These are phyloP conservation scores for Sporothrix variecibatus DNA, from an alignment of 2,329 filamentous ascomycete genomes.

Conservation along the genomic window DNA sequence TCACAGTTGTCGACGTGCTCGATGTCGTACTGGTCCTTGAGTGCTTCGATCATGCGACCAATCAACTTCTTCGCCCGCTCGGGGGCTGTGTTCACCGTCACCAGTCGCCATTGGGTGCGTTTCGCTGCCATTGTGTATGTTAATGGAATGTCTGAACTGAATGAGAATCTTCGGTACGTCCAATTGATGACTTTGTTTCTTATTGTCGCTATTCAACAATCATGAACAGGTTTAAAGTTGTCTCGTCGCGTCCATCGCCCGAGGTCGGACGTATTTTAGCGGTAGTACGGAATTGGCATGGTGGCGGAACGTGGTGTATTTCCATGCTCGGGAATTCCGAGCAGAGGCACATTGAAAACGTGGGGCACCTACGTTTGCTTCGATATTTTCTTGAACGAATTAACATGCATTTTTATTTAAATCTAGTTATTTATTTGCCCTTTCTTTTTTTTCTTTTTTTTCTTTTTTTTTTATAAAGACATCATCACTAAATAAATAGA, in stretches of 20 bases:
- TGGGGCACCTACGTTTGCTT: too few species aligned
- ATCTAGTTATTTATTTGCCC: too few species aligned
- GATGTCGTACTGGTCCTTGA: constrained; percentile 66
- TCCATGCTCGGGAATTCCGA: neutral
- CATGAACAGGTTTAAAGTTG: neutral
- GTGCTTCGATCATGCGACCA: constrained; percentile 59
- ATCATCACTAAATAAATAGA: too few species aligned
- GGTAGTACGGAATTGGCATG: neutral
- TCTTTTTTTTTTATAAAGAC: too few species aligned
- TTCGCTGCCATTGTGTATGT: neutral
- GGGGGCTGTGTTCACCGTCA: constrained; percentile 69
- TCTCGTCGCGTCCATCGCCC: neutral
- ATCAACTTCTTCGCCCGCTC: constrained; percentile 65
- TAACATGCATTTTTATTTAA: too few species aligned
- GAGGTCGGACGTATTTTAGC: neutral
- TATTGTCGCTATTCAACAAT: neutral
- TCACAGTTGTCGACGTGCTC: constrained; percentile 63
- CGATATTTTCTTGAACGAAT: too few species aligned
- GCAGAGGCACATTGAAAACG: neutral
- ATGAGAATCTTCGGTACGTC: too few species aligned
- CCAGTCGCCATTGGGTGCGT: constrained; percentile 43
- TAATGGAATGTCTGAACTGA: neutral
- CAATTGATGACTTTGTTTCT: neutral
- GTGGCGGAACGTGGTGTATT: neutral
- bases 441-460: too few species aligned